Percentiles rank a stretch among this genome's conserved stretches.
phyloP scores from a whole-genome alignment of 1,139 yeast species.

The Diutina rugosa region DNA sequence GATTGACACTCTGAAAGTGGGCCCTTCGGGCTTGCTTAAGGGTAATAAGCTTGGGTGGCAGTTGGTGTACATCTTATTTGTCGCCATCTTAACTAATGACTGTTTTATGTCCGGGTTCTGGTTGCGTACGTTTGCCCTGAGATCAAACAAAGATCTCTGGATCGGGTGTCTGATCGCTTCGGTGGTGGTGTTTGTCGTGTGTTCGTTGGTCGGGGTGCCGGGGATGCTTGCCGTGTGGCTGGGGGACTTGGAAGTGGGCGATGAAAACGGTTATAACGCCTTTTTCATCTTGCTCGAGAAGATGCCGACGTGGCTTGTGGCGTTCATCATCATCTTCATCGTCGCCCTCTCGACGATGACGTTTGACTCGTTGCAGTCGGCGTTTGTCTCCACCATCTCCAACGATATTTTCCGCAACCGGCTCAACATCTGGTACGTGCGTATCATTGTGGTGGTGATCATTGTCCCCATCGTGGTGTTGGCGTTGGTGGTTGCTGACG shows the following conservation, averaged over 20 bases:
- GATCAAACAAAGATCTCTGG: constrained; percentile 59
- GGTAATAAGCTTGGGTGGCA: constrained; percentile 79
- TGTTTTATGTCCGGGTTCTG: constrained; percentile 87
- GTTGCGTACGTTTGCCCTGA: constrained; percentile 88
- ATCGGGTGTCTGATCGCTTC: constrained; percentile 72
- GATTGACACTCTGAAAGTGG: constrained; percentile 51
- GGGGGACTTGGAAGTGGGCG: constrained; percentile 52
- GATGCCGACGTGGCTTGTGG: constrained; percentile 84
- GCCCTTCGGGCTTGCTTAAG: constrained; percentile 51
- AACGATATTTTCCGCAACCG: constrained; percentile 83
- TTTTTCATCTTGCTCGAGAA: constrained; percentile 57
- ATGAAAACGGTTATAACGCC: constrained; percentile 46
- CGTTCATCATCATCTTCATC: constrained; percentile 66
- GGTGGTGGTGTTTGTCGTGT: constrained; percentile 45
- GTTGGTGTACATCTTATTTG: constrained; percentile 66
- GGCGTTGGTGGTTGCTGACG: constrained; percentile 68
- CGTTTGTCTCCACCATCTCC: constrained; percentile 78
- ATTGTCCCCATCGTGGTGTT: constrained; percentile 81
- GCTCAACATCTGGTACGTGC: constrained; percentile 49
- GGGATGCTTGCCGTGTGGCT: constrained; percentile 91
- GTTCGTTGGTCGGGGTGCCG: constrained; percentile 65
- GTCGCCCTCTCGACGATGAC: constrained; percentile 75
- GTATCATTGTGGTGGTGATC: constrained; percentile 59
- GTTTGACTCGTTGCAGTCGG: constrained; percentile 81
- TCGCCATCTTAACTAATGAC: constrained; percentile 84